Percentiles rank a stretch among this genome's conserved stretches.
phyloP scores from a whole-genome alignment of 2,329 filamentous ascomycete species.

The Sporothrix curviconia region DNA sequence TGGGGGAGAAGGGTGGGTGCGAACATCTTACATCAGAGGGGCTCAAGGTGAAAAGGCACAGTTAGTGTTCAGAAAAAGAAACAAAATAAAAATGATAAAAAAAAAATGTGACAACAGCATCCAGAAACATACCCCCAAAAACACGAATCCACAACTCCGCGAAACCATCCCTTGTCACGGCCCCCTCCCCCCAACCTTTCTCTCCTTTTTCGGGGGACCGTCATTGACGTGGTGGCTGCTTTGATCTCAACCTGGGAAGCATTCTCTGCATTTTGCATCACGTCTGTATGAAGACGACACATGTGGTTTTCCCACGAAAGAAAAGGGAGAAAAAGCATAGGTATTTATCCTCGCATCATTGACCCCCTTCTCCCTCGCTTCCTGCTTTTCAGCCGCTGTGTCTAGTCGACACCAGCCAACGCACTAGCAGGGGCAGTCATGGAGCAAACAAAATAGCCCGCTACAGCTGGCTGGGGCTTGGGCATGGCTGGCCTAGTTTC shows the following conservation, averaged over 20 bases:
- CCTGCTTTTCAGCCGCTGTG: neutral
- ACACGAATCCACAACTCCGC: neutral
- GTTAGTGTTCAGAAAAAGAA: neutral
- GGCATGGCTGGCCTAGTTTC: too few species aligned
- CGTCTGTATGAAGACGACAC: too few species aligned
- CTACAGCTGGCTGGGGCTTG: neutral
- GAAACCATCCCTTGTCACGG: too few species aligned
- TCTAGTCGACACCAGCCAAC: neutral
- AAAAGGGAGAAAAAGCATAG: too few species aligned
- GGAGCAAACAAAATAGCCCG: constrained; percentile 5
- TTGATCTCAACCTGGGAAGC: too few species aligned
- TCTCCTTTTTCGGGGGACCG: too few species aligned
- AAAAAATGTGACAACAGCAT: neutral
- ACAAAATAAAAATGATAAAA: neutral
- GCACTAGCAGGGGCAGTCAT: constrained; percentile 6
- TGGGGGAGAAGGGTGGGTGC: neutral
- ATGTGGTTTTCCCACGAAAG: too few species aligned
- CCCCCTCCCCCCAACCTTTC: too few species aligned
- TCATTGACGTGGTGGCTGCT: too few species aligned
- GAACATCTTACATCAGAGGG: neutral
- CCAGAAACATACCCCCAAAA: neutral
- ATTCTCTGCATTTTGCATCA: too few species aligned
- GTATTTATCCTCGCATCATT: neutral
- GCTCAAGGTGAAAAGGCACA: neutral
- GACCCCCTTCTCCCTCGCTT: neutral